Conservation (phyloP, 2,329 filamentous ascomycete genomes). For the Sarocladium kiliense region DNA sequence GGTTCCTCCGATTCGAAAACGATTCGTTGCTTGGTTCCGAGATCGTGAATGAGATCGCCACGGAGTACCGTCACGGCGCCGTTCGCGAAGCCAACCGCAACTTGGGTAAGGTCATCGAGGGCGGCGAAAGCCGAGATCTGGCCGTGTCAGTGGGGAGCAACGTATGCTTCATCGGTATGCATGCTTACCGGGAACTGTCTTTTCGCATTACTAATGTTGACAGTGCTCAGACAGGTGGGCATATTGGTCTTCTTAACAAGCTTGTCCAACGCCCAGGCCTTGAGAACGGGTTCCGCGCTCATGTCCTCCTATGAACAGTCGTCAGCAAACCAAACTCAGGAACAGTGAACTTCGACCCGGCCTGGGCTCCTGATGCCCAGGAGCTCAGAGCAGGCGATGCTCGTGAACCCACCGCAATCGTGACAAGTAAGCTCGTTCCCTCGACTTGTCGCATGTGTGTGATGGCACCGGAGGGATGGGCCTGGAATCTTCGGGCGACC, state of each 20-base stretch:
- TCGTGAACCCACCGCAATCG: constrained; percentile 58
- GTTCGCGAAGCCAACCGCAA: constrained; percentile 94
- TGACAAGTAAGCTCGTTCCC: constrained; percentile 80
- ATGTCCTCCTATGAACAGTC: constrained; percentile 63
- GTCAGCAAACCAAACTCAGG: not conserved
- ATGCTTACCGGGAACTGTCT: constrained; percentile 79
- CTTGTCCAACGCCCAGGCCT: constrained; percentile 97
- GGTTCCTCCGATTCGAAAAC: constrained; percentile 97
- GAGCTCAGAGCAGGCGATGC: no score
- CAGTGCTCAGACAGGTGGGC: constrained; percentile 80
- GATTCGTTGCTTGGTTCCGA: constrained; percentile 87
- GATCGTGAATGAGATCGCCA: constrained; percentile 91
- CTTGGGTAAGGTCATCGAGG: constrained; percentile 82
- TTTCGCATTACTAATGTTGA: constrained; percentile 82
- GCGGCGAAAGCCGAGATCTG: constrained; percentile 84
- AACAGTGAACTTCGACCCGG: no score
- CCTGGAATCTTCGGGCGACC: constrained; percentile 78
- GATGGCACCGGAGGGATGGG: constrained; percentile 73
- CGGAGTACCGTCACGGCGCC: constrained; percentile 89
- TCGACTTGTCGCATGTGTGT: constrained; percentile 91
- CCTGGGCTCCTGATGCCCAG: no score
- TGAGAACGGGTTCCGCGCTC: constrained; percentile 79
- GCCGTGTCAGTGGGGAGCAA: constrained; percentile 7
- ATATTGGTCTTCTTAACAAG: constrained; percentile 88
- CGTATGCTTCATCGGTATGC: rapidly evolving